Evolutionary conservation across 768 basidiomycete genomes (phyloP).

Genomic region (Artomyces pyxidatus): DNA sequence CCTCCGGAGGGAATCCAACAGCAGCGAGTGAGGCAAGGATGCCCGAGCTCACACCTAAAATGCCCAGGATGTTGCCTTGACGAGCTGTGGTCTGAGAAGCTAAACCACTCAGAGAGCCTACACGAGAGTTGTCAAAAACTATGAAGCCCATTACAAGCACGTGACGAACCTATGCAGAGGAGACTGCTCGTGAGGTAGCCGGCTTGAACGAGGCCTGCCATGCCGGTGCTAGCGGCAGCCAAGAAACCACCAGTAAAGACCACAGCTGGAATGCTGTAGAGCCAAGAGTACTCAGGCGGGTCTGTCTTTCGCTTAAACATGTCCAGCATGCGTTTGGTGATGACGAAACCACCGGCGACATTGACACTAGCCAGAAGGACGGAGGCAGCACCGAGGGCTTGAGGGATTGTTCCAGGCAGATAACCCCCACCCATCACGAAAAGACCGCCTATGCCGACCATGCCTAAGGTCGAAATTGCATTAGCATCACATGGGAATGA

Average conservation of each 20-base stretch:
- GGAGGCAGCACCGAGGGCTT: slow-evolving; percentile 69
- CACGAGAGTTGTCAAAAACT: not conserved
- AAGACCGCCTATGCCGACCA: slow-evolving; percentile 80
- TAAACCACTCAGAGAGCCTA: slow-evolving; percentile 74
- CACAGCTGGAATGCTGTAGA: slow-evolving; percentile 72
- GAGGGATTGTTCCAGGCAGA: slow-evolving; percentile 73
- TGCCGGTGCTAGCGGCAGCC: slow-evolving; percentile 74
- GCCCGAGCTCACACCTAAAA: slow-evolving; percentile 77
- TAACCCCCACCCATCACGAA: slow-evolving; percentile 90
- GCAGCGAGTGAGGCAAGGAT: slow-evolving; percentile 75
- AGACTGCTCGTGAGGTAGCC: slow-evolving; percentile 81
- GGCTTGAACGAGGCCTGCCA: slow-evolving; percentile 81
- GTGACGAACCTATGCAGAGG: slow-evolving; percentile 65
- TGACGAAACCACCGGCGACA: slow-evolving; percentile 82
- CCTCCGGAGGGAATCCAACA: slow-evolving; percentile 71
- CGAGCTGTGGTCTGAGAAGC: slow-evolving; percentile 76
- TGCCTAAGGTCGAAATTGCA: slow-evolving; percentile 28
- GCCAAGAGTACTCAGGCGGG: slow-evolving; percentile 82
- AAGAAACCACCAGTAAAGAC: slow-evolving; percentile 81
- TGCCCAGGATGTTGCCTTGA: slow-evolving; percentile 83
- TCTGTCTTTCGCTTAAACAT: slow-evolving; percentile 87
- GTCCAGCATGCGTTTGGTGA: slow-evolving; percentile 88
- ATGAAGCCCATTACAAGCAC: not conserved
- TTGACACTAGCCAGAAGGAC: slow-evolving; percentile 87
- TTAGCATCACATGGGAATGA: not conserved